Evolutionary conservation across 305 asterid species (phyloP).

Genomic region (Fraxinus ornus): DNA sequence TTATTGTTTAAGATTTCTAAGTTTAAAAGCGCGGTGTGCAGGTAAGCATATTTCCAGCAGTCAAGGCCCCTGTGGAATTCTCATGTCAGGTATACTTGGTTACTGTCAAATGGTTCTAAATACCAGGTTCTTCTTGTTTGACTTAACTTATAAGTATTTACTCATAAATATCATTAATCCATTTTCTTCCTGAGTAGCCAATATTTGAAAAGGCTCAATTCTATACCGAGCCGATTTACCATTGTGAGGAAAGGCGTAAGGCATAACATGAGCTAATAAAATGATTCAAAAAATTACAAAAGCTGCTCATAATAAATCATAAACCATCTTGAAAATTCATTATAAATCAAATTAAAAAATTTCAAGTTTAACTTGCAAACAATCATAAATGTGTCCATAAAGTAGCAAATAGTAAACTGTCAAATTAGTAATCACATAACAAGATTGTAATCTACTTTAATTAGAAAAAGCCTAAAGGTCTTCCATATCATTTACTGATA

Average conservation of each 20-base stretch:
- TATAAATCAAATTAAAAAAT: background rate
- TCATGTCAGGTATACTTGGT: slow-evolving; percentile 69
- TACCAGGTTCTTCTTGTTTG: background rate
- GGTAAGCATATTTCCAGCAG: slow-evolving; percentile 88
- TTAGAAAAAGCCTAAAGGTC: background rate
- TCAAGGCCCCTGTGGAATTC: slow-evolving; percentile 82
- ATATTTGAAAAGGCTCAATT: background rate
- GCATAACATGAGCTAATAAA: background rate
- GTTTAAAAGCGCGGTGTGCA: slow-evolving; percentile 32
- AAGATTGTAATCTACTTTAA: background rate
- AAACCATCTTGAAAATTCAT: background rate
- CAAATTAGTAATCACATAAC: background rate
- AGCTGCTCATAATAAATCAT: background rate
- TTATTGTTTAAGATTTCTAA: slow-evolving; percentile 11
- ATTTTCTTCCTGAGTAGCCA: background rate
- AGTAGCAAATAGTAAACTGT: background rate
- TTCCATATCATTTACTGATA: background rate
- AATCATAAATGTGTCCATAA: background rate
- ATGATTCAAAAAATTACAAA: background rate
- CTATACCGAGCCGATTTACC: background rate
- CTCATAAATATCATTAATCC: background rate
- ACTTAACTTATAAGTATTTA: background rate
- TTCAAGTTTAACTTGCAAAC: background rate
- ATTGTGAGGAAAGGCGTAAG: background rate
- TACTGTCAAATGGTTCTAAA: background rate